Evolutionary conservation across 306 rosid genomes (phyloP).

Genomic region (Castanea sativa): DNA sequence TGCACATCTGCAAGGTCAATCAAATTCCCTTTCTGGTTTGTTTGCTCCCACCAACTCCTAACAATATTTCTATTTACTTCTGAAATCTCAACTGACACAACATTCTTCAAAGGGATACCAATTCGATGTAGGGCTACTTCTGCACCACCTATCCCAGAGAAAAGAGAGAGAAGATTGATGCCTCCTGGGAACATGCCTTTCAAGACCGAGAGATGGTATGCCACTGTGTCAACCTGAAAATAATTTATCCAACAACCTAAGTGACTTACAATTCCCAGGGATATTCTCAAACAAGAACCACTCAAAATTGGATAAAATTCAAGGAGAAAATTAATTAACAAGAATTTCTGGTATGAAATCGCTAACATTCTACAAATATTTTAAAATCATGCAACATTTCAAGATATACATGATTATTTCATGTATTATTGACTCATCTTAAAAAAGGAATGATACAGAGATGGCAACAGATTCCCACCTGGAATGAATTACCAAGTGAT

Average conservation of each 20-base stretch:
- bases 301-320: constrained; percentile 3
- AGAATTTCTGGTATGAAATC: background rate
- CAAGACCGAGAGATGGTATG: constrained; percentile 81
- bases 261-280: background rate
- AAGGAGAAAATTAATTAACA: background rate
- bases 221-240: constrained; percentile 92
- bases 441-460: background rate
- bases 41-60: constrained; percentile 98
- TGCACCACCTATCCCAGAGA: constrained; percentile 96
- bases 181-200: constrained; percentile 78
- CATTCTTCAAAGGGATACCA: constrained; percentile 70
- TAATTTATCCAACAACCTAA: constrained; percentile 17
- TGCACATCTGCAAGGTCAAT: constrained; percentile 63
- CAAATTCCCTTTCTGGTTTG: constrained; percentile 76
- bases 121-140: constrained; percentile 95
- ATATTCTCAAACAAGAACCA: background rate
- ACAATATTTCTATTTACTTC: constrained; percentile 74
- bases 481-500: constrained; percentile 96
- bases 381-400: background rate
- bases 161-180: constrained; percentile 85
- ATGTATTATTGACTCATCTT: constrained; percentile 3
- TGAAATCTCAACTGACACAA: constrained; percentile 78
- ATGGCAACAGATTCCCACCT: constrained; percentile 46
- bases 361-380: constrained; percentile 4
- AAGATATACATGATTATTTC: background rate